Percentiles rank a stretch among this genome's conserved stretches.
These are phyloP conservation scores for Sequoia sempervirens DNA, from an alignment of 75 land plant species.

Conservation along the genomic window DNA sequence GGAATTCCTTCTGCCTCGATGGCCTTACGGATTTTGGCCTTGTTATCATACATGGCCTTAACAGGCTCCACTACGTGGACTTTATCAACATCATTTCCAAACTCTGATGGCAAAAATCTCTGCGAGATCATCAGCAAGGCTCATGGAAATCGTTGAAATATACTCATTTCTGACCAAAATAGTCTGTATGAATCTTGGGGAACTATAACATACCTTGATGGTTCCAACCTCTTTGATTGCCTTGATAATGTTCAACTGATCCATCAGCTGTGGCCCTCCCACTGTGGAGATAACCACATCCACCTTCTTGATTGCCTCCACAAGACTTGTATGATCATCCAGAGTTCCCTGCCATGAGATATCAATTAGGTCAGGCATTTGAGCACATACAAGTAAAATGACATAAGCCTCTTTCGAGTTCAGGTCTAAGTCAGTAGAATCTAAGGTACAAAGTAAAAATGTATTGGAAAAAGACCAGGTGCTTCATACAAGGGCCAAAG, in stretches of 20 bases:
- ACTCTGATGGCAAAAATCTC: slow-evolving; percentile 56
- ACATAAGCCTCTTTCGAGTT: not conserved
- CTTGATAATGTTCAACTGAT: slow-evolving; percentile 31
- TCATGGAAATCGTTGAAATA: not conserved
- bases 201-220: slow-evolving; percentile 21
- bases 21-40: slow-evolving; percentile 23
- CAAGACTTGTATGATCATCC: slow-evolving; percentile 30
- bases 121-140: slow-evolving; percentile 1
- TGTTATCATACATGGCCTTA: slow-evolving; percentile 11
- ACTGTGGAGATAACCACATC: slow-evolving; percentile 36
- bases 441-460: too few relatives aligned
- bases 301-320: slow-evolving; percentile 30
- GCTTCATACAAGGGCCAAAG: too few relatives aligned
- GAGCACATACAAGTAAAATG: not conserved
- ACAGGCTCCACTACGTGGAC: slow-evolving; percentile 12
- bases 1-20: slow-evolving; percentile 36
- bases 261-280: slow-evolving; percentile 1
- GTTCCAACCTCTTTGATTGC: slow-evolving; percentile 40
- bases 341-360: slow-evolving; percentile 19
- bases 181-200: not conserved
- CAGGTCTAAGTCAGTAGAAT: too few relatives aligned
- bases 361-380: not conserved
- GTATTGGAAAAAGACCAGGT: too few relatives aligned
- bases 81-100: slow-evolving; percentile 40
- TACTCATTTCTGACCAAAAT: not conserved